phyloP scores from a whole-genome alignment of 78 protist genomes.

The Tieghemostelium lacteum region DNA sequence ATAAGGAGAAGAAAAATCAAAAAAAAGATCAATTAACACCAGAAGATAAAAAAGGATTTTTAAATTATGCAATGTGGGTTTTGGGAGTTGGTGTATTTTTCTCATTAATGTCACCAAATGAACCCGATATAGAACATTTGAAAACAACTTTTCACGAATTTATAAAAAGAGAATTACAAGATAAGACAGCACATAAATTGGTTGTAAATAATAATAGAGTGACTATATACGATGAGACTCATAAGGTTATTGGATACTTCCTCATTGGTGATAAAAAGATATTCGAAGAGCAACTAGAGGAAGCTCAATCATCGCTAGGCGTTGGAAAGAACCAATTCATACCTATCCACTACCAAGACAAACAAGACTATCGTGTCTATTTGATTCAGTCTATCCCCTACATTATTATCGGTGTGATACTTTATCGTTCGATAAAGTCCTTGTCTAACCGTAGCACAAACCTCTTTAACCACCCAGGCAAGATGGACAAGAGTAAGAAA shows the following conservation, averaged over 20 bases:
- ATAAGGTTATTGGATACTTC: not conserved
- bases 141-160: constrained; percentile 28
- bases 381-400: constrained; percentile 38
- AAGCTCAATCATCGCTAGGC: constrained; percentile 47
- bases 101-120: not conserved
- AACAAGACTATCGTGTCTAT: not conserved
- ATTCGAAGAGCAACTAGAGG: constrained; percentile 73
- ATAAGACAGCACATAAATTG: constrained; percentile 29
- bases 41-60: not conserved
- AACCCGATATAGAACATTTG: not conserved
- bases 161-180: not conserved
- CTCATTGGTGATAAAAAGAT: constrained; percentile 69
- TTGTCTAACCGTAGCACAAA: not conserved
- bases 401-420: constrained; percentile 8
- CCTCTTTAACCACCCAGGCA: constrained; percentile 5
- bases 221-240: not conserved
- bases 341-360: constrained; percentile 39
- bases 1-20: not conserved
- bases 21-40: not conserved
- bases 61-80: not conserved
- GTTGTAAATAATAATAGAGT: constrained; percentile 19
- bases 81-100: not conserved
- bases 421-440: constrained; percentile 21
- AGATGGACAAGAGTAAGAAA: constrained; percentile 18
- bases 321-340: constrained; percentile 10